Conservation (phyloP, 2,329 filamentous ascomycete genomes). For the Periconia sp. region DNA sequence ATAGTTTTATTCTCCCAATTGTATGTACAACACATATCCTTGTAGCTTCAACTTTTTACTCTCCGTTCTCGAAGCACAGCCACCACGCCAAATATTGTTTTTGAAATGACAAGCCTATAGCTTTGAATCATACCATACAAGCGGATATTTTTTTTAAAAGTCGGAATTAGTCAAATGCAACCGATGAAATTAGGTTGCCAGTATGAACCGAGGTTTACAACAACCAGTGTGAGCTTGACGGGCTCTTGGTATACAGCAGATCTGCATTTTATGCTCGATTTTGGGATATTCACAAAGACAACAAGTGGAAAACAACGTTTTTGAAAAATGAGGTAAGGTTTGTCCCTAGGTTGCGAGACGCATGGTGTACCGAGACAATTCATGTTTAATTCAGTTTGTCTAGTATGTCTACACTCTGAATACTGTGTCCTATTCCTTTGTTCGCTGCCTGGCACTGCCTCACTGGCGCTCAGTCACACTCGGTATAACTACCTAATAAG, state of each 20-base stretch:
- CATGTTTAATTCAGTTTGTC: too few species aligned
- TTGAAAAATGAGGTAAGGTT: too few species aligned
- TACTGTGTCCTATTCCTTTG: too few species aligned
- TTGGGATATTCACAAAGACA: slow-evolving; percentile 3
- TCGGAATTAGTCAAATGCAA: neutral
- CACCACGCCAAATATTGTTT: neutral
- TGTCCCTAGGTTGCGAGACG: too few species aligned
- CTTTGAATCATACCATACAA: neutral
- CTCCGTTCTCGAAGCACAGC: neutral
- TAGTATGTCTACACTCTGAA: too few species aligned
- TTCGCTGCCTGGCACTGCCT: too few species aligned
- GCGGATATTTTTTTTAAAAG: neutral
- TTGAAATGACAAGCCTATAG: neutral
- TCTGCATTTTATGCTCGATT: slow-evolving; percentile 16
- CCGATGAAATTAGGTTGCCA: neutral
- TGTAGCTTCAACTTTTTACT: neutral
- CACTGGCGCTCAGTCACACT: too few species aligned
- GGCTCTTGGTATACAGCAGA: neutral
- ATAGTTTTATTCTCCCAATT: neutral
- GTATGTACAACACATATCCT: neutral
- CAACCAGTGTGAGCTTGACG: neutral
- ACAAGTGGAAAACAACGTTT: too few species aligned
- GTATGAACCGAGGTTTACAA: neutral
- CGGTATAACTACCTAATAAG: too few species aligned
- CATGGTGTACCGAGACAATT: too few species aligned